A percentile compares a stretch with the other conserved stretches of the same genome.
Conservation (phyloP, 139 green algal genomes). For the Chlamydomonas sp. region DNA sequence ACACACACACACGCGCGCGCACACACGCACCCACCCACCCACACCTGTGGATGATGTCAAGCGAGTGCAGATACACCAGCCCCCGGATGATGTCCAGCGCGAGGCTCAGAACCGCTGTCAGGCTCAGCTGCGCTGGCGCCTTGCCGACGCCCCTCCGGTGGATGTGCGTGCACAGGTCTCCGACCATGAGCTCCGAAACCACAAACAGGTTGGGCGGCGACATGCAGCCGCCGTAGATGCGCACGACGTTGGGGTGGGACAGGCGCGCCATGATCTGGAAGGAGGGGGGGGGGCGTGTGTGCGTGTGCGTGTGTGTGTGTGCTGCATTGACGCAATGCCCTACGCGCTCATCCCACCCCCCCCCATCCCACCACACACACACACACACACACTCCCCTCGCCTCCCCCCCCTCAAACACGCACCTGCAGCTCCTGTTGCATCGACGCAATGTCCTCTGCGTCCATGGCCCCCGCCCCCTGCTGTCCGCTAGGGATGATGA, state of each 20-base stretch:
- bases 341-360: too few relatives aligned
- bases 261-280: constrained; percentile 23
- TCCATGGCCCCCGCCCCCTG: constrained; percentile 9
- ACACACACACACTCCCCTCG: too few relatives aligned
- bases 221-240: constrained; percentile 32
- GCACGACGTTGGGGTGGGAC: constrained; percentile 46
- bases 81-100: constrained; percentile 14
- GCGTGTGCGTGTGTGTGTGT: too few relatives aligned
- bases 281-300: too few relatives aligned
- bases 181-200: constrained; percentile 36
- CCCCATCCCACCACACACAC: too few relatives aligned
- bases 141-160: not conserved
- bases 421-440: too few relatives aligned
- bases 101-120: not conserved
- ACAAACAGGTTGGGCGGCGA: constrained; percentile 26
- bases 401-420: too few relatives aligned
- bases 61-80: constrained; percentile 12
- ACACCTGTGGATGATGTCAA: constrained; percentile 16
- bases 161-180: constrained; percentile 8
- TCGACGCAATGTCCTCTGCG: constrained; percentile 9
- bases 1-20: too few relatives aligned
- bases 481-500: constrained; percentile 6
- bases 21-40: too few relatives aligned
- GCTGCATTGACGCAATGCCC: too few relatives aligned
- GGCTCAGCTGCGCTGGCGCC: not conserved